Evolutionary conservation across 768 basidiomycete species (phyloP).

Genomic region (Phaeotremella fagi): DNA sequence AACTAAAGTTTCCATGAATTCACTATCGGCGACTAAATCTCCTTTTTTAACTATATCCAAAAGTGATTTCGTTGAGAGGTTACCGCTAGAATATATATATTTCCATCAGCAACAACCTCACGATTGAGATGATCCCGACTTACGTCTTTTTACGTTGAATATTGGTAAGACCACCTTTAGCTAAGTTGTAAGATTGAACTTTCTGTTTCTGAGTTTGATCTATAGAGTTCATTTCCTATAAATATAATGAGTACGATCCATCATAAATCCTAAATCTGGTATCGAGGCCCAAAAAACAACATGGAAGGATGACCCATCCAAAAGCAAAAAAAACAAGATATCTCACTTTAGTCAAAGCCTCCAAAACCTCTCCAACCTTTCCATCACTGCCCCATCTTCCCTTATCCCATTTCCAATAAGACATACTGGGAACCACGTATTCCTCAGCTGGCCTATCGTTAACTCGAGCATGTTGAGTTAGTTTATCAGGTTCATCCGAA

Average conservation of each 20-base stretch:
- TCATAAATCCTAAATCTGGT: too few species aligned
- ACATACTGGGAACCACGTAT: conserved; percentile 59
- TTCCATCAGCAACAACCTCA: not conserved
- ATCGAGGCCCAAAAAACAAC: too few species aligned
- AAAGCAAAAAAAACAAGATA: not conserved
- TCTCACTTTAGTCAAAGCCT: conserved; percentile 73
- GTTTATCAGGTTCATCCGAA: conserved; percentile 64
- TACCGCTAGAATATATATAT: conserved; percentile 60
- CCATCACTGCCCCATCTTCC: conserved; percentile 81
- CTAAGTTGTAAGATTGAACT: conserved; percentile 82
- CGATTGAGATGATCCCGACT: conserved; percentile 21
- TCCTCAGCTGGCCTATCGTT: conserved; percentile 74
- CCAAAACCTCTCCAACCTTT: conserved; percentile 76
- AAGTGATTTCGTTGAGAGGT: conserved; percentile 84
- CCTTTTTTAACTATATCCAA: conserved; percentile 76
- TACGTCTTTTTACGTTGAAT: conserved; percentile 94
- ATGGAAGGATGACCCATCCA: too few species aligned
- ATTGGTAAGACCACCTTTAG: conserved; percentile 84
- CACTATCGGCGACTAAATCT: conserved; percentile 79
- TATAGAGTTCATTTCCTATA: conserved; percentile 85
- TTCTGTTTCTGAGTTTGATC: conserved; percentile 92
- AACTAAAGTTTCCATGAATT: conserved; percentile 85
- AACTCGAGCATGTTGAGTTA: conserved; percentile 39
- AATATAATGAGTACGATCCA: conserved; percentile 13
- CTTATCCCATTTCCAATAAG: conserved; percentile 86